Conservation (phyloP, 345 rosid species). For the Ricinus communis region DNA sequence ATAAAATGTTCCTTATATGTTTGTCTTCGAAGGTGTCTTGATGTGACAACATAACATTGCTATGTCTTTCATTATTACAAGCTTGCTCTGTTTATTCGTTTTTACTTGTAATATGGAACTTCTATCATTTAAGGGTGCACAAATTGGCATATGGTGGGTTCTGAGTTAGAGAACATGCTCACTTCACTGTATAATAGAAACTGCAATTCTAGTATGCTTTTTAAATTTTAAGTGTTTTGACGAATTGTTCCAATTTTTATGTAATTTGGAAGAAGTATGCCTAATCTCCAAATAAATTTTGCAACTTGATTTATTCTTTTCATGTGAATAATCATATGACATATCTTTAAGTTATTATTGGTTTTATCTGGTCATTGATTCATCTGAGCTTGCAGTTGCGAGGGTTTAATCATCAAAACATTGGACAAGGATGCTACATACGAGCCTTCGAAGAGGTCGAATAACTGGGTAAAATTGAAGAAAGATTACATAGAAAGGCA, state of each 20-base stretch:
- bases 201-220: neutral
- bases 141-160: neutral
- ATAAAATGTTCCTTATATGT: neutral
- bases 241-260: neutral
- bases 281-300: neutral
- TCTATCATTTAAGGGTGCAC: neutral
- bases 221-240: neutral
- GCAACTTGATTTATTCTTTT: neutral
- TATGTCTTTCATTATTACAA: too few relatives aligned
- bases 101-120: neutral
- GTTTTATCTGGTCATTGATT: neutral
- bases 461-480: conserved; percentile 93
- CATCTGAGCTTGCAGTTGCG: conserved; percentile 63
- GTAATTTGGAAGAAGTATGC: conserved; percentile 4
- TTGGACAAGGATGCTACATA: conserved; percentile 89
- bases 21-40: neutral
- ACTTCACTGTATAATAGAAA: conserved; percentile 3
- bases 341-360: neutral
- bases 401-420: conserved; percentile 95
- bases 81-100: too few relatives aligned
- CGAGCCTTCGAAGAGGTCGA: conserved; percentile 91
- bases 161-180: neutral
- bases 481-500: conserved; percentile 95
- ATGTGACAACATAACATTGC: neutral
- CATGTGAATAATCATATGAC: neutral